These are phyloP conservation scores for Guadua angustifolia DNA, from an alignment of 176 grass and related monocot species.

Conservation along the genomic window DNA sequence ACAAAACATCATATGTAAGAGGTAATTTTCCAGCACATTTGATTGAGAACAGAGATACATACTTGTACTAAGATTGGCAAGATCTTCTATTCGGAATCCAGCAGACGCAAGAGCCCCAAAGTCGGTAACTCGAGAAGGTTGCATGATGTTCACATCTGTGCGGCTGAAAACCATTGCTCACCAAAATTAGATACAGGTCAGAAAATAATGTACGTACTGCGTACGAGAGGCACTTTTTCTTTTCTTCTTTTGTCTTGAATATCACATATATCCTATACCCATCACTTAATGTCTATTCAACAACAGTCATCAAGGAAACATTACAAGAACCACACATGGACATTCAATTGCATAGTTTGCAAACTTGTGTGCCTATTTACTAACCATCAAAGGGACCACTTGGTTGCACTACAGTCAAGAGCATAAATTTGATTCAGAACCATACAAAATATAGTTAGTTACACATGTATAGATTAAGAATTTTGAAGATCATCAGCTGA, in stretches of 20 bases:
- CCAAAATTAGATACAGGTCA: constrained; percentile 7
- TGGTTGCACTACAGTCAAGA: background rate
- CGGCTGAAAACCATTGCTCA: constrained; percentile 42
- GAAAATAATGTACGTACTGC: constrained; percentile 18
- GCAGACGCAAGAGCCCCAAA: constrained; percentile 63
- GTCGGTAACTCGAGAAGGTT: constrained; percentile 60
- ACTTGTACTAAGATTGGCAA: constrained; percentile 61
- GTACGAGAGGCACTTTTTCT: background rate
- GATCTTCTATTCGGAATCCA: constrained; percentile 69
- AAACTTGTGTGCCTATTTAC: background rate
- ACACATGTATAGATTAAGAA: constrained; percentile 28
- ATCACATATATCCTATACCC: background rate
- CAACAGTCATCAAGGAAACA: background rate
- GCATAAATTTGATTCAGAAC: constrained; percentile 21
- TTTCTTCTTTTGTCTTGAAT: background rate
- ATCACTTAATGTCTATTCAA: background rate
- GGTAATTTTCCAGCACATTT: background rate
- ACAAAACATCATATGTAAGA: constrained; percentile 12
- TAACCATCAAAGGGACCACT: constrained; percentile 29
- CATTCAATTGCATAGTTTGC: constrained; percentile 29
- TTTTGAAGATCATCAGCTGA: no score
- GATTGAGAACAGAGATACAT: constrained; percentile 44
- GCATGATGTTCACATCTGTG: constrained; percentile 64
- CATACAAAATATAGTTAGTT: constrained; percentile 20
- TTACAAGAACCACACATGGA: background rate